Evolutionary conservation across 495 filamentous ascomycete species (phyloP).

Genomic region (Penicillium bovifimosum): DNA sequence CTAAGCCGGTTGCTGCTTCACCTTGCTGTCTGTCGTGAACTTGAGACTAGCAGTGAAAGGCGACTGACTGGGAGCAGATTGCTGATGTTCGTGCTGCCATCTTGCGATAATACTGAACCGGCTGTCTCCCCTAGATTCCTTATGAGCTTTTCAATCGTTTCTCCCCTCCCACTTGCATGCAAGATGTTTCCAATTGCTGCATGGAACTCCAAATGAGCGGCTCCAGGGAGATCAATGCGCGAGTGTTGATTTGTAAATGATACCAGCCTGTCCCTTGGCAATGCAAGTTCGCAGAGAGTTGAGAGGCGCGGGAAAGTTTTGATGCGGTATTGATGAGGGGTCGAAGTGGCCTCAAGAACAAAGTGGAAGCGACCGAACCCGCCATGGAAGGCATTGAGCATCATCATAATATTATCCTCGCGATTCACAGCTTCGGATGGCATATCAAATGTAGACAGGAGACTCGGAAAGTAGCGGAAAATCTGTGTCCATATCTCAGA

Average conservation of each 20-base stretch:
- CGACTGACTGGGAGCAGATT: neutral
- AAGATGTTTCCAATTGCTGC: constrained; percentile 4
- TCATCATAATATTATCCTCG: neutral
- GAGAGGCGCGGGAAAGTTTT: neutral
- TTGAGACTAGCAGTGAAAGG: neutral
- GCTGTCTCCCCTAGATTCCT: neutral
- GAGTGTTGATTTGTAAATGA: neutral
- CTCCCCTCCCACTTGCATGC: neutral
- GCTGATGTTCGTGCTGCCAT: neutral
- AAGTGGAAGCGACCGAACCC: neutral
- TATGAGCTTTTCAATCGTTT: neutral
- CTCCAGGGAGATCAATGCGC: neutral
- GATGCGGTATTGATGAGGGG: neutral
- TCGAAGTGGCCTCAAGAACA: neutral
- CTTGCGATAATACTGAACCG: neutral
- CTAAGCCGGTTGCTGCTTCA: neutral
- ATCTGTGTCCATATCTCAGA: neutral
- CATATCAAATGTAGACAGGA: neutral
- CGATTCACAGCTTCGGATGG: neutral
- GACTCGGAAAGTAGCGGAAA: neutral
- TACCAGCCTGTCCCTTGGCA: neutral
- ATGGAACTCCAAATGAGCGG: neutral
- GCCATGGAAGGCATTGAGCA: neutral
- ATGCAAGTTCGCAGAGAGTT: neutral
- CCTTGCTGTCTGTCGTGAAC: neutral